A percentile compares a stretch with the other conserved stretches of the same genome.
Evolutionary conservation across 768 basidiomycete genomes (phyloP).

Genomic region (Serendipita vermifera): DNA sequence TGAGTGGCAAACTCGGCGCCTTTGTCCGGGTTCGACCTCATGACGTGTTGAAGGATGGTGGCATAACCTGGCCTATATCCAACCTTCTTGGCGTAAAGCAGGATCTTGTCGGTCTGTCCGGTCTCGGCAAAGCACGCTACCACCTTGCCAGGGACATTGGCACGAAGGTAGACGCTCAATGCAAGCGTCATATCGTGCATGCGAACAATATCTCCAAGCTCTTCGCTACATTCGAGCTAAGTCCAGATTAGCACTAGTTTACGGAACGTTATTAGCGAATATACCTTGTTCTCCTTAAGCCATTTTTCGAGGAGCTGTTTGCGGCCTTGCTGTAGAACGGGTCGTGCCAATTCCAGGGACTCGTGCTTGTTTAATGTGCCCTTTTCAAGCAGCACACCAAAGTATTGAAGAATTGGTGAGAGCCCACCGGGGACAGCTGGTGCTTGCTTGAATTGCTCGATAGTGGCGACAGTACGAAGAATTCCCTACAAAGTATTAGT

Average conservation of each 20-base stretch:
- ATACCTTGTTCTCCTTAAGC: constrained; percentile 97
- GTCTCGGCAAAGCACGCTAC: constrained; percentile 98
- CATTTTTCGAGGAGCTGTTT: constrained; percentile 97
- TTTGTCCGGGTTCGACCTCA: constrained; percentile 93
- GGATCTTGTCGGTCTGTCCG: constrained; percentile 96
- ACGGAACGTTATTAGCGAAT: constrained; percentile 9
- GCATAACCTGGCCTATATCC: constrained; percentile 88
- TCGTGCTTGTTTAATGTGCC: constrained; percentile 96
- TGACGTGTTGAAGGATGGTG: constrained; percentile 84
- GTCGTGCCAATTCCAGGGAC: constrained; percentile 88
- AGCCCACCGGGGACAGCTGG: constrained; percentile 82
- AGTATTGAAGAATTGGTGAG: constrained; percentile 95
- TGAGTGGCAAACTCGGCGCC: constrained; percentile 96
- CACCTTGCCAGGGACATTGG: constrained; percentile 97
- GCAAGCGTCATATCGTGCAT: constrained; percentile 93
- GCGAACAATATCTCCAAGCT: constrained; percentile 93
- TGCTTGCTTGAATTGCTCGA: constrained; percentile 93
- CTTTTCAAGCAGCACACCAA: constrained; percentile 96
- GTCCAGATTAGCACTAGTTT: constrained; percentile 9
- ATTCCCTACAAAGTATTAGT: constrained; percentile 49
- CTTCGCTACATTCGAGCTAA: constrained; percentile 94
- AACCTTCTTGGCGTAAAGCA: constrained; percentile 95
- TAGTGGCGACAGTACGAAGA: constrained; percentile 84
- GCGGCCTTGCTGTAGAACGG: constrained; percentile 88
- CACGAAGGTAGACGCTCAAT: constrained; percentile 91